Evolutionary conservation across 306 rosid genomes (phyloP).

Genomic region (Hippophae tibetana): DNA sequence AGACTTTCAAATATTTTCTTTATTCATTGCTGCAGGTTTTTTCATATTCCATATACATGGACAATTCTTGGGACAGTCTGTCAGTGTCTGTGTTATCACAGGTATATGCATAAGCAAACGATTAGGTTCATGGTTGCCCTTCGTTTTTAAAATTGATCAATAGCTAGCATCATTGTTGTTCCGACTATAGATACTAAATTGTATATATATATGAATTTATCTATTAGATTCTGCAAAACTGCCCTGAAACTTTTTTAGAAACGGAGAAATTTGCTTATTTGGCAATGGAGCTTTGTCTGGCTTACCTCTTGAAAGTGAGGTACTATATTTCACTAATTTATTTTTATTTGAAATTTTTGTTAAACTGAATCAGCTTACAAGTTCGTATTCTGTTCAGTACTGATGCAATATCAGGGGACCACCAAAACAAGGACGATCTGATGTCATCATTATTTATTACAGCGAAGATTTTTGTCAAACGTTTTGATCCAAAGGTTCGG

Average conservation of each 20-base stretch:
- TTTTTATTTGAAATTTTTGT: background rate
- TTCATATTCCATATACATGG: conserved; percentile 67
- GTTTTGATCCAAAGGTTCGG: conserved; percentile 56
- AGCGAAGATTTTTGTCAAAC: conserved; percentile 51
- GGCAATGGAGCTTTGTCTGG: conserved; percentile 62
- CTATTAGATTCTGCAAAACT: conserved; percentile 68
- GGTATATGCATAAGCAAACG: conserved; percentile 33
- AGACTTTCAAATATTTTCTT: conserved; percentile 4
- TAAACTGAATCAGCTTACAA: conserved; percentile 16
- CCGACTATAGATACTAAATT: background rate
- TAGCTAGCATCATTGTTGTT: conserved; percentile 2
- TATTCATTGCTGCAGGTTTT: conserved; percentile 61
- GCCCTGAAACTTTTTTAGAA: conserved; percentile 56
- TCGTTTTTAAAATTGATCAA: background rate
- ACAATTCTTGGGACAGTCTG: conserved; percentile 69
- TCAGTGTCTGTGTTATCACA: conserved; percentile 64
- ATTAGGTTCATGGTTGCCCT: background rate
- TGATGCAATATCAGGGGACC: conserved; percentile 26
- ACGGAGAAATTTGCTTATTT: conserved; percentile 49
- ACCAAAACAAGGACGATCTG: conserved; percentile 40
- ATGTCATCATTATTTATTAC: conserved; percentile 46
- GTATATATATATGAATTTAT: conserved; percentile 23
- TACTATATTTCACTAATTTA: conserved; percentile 13
- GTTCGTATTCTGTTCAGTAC: conserved; percentile 35
- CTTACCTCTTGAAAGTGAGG: conserved; percentile 57